phyloP scores from a whole-genome alignment of 2,329 filamentous ascomycete genomes.

The Monosporascus sp. region DNA sequence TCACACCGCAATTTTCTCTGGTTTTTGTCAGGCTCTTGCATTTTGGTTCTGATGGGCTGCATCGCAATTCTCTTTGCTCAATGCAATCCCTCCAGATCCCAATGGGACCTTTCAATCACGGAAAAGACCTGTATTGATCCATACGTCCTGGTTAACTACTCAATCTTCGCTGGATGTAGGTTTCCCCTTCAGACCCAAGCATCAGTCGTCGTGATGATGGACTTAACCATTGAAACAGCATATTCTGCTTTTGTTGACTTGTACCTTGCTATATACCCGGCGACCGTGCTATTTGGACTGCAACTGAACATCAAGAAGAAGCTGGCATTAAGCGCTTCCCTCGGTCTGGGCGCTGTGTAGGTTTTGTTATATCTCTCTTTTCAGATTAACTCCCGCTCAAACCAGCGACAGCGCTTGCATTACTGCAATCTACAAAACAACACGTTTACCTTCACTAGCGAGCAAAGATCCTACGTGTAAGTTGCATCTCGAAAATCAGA shows the following conservation, averaged over 20 bases:
- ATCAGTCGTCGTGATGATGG: too few species aligned
- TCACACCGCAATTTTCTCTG: slow-evolving; percentile 19
- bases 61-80: slow-evolving; percentile 18
- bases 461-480: slow-evolving; percentile 10
- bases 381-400: neutral
- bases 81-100: slow-evolving; percentile 17
- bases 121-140: slow-evolving; percentile 12
- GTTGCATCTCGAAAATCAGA: slow-evolving; percentile 10
- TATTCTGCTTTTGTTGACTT: slow-evolving; percentile 20
- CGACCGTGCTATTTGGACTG: slow-evolving; percentile 14
- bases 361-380: neutral
- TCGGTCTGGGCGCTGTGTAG: slow-evolving; percentile 23
- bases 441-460: slow-evolving; percentile 7
- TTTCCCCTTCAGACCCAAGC: neutral
- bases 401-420: slow-evolving; percentile 5
- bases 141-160: slow-evolving; percentile 13
- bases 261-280: slow-evolving; percentile 21
- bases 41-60: slow-evolving; percentile 12
- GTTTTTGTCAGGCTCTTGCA: slow-evolving; percentile 11
- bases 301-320: slow-evolving; percentile 21
- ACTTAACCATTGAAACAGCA: slow-evolving; percentile 4
- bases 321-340: slow-evolving; percentile 16
- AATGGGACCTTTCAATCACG: slow-evolving; percentile 16
- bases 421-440: slow-evolving; percentile 13
- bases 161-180: slow-evolving; percentile 10